Percentiles rank a stretch among this genome's conserved stretches.
These are phyloP conservation scores for Cercophora scortea DNA, from an alignment of 495 filamentous ascomycete species.

Conservation along the genomic window DNA sequence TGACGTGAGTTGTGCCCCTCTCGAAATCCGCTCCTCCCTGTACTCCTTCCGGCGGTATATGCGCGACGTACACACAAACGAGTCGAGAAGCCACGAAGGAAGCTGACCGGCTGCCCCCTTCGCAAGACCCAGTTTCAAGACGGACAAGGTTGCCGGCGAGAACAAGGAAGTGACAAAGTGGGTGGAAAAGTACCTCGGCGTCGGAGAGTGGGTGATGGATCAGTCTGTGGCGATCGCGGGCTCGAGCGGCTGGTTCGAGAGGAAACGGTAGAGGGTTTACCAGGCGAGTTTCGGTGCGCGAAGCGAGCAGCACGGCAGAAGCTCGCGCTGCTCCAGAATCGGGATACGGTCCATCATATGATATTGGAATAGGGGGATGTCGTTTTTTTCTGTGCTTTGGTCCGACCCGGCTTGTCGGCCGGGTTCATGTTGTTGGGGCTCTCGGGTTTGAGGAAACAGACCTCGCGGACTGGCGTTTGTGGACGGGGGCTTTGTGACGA, in stretches of 20 bases:
- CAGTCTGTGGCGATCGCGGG: constrained; percentile 87
- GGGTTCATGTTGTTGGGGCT: no score
- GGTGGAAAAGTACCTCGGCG: constrained; percentile 89
- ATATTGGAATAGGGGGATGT: no score
- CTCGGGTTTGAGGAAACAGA: no score
- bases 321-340: no score
- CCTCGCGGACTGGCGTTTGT: not conserved
- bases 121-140: constrained; percentile 73
- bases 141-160: constrained; percentile 70
- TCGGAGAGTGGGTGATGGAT: constrained; percentile 98
- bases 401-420: no score
- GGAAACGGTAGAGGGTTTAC: constrained; percentile 55
- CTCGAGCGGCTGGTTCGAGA: constrained; percentile 80
- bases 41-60: not conserved
- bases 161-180: constrained; percentile 81
- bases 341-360: no score
- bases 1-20: constrained; percentile 70
- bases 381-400: no score
- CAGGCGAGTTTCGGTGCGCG: no score
- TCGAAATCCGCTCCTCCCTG: not conserved
- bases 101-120: constrained; percentile 19
- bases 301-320: no score
- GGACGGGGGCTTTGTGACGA: not conserved
- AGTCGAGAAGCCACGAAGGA: not conserved
- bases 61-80: not conserved